phyloP scores from a whole-genome alignment of 306 rosid genomes.

The Alnus glutinosa region DNA sequence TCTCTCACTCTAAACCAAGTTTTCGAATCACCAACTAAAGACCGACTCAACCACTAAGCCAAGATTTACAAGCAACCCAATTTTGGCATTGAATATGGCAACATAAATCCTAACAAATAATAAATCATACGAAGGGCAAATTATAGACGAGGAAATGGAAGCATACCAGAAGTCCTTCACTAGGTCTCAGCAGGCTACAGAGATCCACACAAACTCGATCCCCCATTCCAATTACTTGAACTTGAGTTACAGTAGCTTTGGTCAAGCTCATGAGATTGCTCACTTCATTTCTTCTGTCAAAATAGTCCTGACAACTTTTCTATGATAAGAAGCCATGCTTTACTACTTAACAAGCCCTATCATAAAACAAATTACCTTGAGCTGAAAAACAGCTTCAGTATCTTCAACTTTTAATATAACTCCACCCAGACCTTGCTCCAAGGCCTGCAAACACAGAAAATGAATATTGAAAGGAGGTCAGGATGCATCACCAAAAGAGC shows the following conservation, averaged over 20 bases:
- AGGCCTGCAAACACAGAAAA: constrained; percentile 58
- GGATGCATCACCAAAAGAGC: neutral
- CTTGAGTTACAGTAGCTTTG: constrained; percentile 65
- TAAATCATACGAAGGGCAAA: neutral
- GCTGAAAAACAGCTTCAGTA: constrained; percentile 62
- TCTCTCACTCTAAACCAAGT: no score
- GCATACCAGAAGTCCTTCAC: constrained; percentile 92
- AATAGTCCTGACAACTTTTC: constrained; percentile 68
- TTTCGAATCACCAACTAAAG: no score
- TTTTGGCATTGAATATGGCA: no score
- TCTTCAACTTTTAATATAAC: constrained; percentile 77
- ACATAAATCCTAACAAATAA: no score
- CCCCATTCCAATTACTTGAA: constrained; percentile 83
- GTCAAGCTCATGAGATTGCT: constrained; percentile 64
- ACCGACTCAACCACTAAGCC: no score
- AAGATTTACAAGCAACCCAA: no score
- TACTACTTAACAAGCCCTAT: constrained; percentile 23
- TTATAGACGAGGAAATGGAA: constrained; percentile 18
- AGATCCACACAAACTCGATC: constrained; percentile 97
- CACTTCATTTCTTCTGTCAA: constrained; percentile 74
- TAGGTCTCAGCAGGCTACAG: constrained; percentile 84
- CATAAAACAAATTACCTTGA: constrained; percentile 60
- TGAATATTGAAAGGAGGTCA: neutral
- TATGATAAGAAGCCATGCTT: constrained; percentile 42
- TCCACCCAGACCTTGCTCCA: constrained; percentile 89